Conservation (phyloP, 306 rosid species). For the Chamaecrista fasciculata region DNA sequence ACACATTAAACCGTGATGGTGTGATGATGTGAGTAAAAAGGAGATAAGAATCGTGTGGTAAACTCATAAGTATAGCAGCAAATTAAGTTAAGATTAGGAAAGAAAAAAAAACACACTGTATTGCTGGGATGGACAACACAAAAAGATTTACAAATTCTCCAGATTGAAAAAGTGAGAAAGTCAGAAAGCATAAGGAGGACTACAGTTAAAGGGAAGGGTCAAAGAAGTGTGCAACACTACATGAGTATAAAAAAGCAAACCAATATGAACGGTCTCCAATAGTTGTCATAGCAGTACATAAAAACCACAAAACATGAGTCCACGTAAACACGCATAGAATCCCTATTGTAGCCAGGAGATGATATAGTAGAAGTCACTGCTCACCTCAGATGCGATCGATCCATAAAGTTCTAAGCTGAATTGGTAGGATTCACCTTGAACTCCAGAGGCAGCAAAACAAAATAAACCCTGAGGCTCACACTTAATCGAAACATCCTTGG, state of each 20-base stretch:
- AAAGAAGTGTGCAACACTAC: background rate
- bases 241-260: background rate
- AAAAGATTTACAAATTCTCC: slow-evolving; percentile 6
- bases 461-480: slow-evolving; percentile 79
- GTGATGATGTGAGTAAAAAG: background rate
- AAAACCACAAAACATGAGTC: background rate
- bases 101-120: background rate
- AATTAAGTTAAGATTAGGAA: background rate
- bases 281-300: background rate
- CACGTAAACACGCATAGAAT: background rate
- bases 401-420: slow-evolving; percentile 68
- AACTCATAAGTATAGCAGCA: slow-evolving; percentile 3
- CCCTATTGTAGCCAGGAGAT: background rate
- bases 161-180: slow-evolving; percentile 10
- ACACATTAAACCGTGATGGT: background rate
- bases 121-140: background rate
- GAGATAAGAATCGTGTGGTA: background rate
- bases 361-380: slow-evolving; percentile 1
- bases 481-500: slow-evolving; percentile 69
- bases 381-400: slow-evolving; percentile 62
- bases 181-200: too few species aligned
- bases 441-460: slow-evolving; percentile 72
- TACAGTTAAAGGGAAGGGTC: background rate
- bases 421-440: slow-evolving; percentile 58
- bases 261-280: background rate